A percentile compares a stretch with the other conserved stretches of the same genome.
Evolutionary conservation across 129 eudicot genomes (phyloP).

Genomic region (Heracleum sosnowskyi): DNA sequence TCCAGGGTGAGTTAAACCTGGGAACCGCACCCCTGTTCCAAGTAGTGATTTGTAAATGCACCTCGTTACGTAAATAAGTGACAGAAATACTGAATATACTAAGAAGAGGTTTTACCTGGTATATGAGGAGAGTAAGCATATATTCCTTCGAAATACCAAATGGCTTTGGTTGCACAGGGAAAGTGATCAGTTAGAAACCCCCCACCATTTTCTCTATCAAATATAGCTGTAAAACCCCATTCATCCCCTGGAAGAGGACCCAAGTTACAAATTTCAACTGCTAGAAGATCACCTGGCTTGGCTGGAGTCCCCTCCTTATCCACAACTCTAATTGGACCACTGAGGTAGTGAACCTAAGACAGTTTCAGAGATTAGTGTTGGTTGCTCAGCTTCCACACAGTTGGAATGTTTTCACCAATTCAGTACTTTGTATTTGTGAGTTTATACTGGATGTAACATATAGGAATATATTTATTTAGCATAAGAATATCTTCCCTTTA

Average conservation of each 20-base stretch:
- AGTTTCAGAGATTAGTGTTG: slow-evolving; percentile 3
- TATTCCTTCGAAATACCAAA: slow-evolving; percentile 98
- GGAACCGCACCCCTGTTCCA: slow-evolving; percentile 76
- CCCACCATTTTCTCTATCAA: slow-evolving; percentile 97
- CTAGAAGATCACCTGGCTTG: slow-evolving; percentile 83
- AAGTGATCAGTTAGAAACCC: slow-evolving; percentile 96
- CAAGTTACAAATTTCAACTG: slow-evolving; percentile 85
- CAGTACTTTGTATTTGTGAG: neutral
- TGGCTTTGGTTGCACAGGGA: slow-evolving; percentile 93
- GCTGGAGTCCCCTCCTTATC: slow-evolving; percentile 76
- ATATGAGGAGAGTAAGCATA: slow-evolving; percentile 94
- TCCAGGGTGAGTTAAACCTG: slow-evolving; percentile 96
- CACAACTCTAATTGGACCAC: slow-evolving; percentile 86
- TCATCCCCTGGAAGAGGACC: slow-evolving; percentile 99
- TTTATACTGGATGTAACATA: slow-evolving; percentile 1
- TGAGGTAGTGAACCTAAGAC: slow-evolving; percentile 78
- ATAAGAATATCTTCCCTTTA: neutral
- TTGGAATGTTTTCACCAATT: neutral
- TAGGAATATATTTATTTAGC: neutral
- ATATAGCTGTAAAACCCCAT: slow-evolving; percentile 96
- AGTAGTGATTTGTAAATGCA: neutral
- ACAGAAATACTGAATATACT: neutral
- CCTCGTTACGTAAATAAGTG: neutral
- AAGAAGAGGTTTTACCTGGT: slow-evolving; percentile 44
- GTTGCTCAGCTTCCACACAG: neutral